Conservation (phyloP, 345 rosid species). For the Rhodamnia argentea region DNA sequence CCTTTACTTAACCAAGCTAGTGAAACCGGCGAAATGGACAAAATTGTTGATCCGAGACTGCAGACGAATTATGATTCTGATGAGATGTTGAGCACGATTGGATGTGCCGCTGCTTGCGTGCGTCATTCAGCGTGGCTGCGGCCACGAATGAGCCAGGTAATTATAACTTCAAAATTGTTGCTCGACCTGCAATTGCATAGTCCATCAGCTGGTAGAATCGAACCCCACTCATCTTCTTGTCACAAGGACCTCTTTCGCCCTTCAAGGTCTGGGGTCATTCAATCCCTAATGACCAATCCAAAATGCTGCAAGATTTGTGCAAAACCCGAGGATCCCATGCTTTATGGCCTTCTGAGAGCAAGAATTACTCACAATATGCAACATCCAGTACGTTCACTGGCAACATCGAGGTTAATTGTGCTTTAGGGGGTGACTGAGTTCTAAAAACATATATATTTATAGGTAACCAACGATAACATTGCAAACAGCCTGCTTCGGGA, state of each 20-base stretch:
- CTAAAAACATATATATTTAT: neutral
- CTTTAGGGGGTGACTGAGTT: neutral
- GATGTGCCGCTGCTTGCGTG: conserved; percentile 70
- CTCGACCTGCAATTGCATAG: neutral
- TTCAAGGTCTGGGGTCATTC: neutral
- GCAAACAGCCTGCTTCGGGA: neutral
- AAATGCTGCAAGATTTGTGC: neutral
- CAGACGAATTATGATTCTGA: conserved; percentile 24
- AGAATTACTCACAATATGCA: neutral
- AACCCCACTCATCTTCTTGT: neutral
- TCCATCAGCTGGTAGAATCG: neutral
- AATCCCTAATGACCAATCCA: neutral
- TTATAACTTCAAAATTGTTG: neutral
- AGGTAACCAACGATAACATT: neutral
- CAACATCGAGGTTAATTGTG: neutral
- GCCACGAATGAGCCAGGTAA: conserved; percentile 77
- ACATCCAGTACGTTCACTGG: neutral
- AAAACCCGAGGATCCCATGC: neutral
- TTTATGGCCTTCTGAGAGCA: neutral
- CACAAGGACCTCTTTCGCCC: neutral
- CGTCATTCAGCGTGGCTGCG: conserved; percentile 65
- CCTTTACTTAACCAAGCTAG: conserved; percentile 46
- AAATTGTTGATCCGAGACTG: conserved; percentile 48
- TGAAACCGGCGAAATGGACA: conserved; percentile 20
- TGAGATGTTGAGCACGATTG: conserved; percentile 55